Base-by-base conservation (phyloP, 2,329 filamentous ascomycete species). In the Hypoxylon sp. region DNA sequence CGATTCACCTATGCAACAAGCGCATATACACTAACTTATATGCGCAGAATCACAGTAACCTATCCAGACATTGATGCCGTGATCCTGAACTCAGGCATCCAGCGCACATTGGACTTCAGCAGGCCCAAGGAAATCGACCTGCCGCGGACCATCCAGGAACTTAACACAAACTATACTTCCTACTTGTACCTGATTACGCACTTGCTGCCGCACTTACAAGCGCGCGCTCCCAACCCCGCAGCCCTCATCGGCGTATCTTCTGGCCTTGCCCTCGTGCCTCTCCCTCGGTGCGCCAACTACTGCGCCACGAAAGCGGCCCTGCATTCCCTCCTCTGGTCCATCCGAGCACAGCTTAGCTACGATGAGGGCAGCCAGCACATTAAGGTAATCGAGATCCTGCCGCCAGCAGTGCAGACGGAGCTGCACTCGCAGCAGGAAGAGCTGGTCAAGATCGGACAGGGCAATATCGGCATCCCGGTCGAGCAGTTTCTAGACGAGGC, bases 51-150 rank as follows among this genome's bases (percentile, higher is more conserved):
- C 59, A 78, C 74, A 4, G 53, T 71, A 4, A 63, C 63, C 0
- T 81, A 86, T 73, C 85, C 87, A 0, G 78, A 83, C 29, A 82
- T 90, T 29, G 87, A 89, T 77, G 84, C 83, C 70, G 74, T 91
- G 26, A 76, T 90, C 60, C 78, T 90, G 55, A 90, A 89, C 74
- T 84, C 87, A 0, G 87, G 87, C 8, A 80, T 87, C 33, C 87
- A 90, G 74, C 79, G 80, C 29, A 74, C 73, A 0, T 76, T 86
- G 46, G 78, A 86, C 75, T 84, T 88, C 73, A 77, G 81, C 5
- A 75, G 80, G 17, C 84, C 86, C 2, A 39, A 54, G 2, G 53
- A 67, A 14, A 75, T 82, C 64, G 74, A 77, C 66, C 77, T 87
- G 0, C 50, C 70, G 0, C 57, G 73, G 1, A 80, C 86, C 46